A percentile compares a stretch with the other conserved stretches of the same genome.
These are phyloP conservation scores for Oryza glumipatula DNA, from an alignment of 176 grass and related monocot species.

Conservation along the genomic window DNA sequence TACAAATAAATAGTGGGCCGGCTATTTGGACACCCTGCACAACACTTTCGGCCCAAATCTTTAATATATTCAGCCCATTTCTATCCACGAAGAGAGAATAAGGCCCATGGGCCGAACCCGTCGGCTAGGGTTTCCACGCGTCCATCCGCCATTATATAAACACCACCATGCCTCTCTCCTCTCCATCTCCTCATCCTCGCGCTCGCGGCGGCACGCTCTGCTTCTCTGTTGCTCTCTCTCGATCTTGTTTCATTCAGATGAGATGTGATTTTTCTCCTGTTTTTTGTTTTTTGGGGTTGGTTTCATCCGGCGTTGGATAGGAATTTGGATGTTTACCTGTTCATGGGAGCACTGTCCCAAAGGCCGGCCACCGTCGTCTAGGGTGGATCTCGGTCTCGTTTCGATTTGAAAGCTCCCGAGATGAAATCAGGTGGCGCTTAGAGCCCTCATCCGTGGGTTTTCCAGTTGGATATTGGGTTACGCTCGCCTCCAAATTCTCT, in stretches of 20 bases:
- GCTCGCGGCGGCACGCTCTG: not conserved
- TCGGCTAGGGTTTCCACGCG: not conserved
- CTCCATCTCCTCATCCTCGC: not conserved
- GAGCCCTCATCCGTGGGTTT: constrained; percentile 44
- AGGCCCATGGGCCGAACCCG: not conserved
- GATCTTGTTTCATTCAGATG: not conserved
- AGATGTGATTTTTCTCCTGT: not conserved
- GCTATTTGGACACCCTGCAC: not conserved
- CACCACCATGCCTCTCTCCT: not conserved
- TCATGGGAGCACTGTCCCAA: constrained; percentile 29
- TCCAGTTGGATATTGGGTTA: constrained; percentile 51
- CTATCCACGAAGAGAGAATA: not conserved
- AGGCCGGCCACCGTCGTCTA: constrained; percentile 17
- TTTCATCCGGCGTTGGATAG: not conserved
- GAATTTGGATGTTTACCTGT: too few species aligned
- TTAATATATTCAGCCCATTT: not conserved
- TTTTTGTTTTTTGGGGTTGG: not conserved
- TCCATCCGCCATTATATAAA: not conserved
- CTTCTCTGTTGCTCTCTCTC: not conserved
- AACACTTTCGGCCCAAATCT: not conserved
- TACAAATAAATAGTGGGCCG: not conserved
- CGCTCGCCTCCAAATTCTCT: constrained; percentile 54
- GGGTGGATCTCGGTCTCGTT: not conserved
- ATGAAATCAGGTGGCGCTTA: constrained; percentile 54
- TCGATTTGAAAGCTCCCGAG: constrained; percentile 35